Percentiles rank a stretch among this genome's conserved stretches.
Evolutionary conservation across 257 asterid genomes (phyloP).

Genomic region (Przewalskia tangutica): DNA sequence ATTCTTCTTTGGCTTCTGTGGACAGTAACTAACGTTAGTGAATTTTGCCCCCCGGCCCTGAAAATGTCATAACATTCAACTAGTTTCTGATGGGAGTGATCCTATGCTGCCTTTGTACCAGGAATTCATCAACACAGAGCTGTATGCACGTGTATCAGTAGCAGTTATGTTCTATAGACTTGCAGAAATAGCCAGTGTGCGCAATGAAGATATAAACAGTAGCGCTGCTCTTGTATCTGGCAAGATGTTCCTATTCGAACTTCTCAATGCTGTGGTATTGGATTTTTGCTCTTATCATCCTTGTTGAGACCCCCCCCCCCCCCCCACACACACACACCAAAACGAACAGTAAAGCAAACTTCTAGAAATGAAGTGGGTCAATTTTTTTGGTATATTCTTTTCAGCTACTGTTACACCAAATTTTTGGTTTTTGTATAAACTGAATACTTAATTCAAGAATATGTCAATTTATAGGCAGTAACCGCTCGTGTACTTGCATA

Average conservation of each 20-base stretch:
- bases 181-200: conserved; percentile 46
- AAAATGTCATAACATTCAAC: neutral
- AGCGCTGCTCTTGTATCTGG: conserved; percentile 52
- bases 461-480: neutral
- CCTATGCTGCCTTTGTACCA: conserved; percentile 26
- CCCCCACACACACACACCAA: no score
- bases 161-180: conserved; percentile 75
- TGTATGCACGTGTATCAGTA: conserved; percentile 95
- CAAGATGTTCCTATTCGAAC: conserved; percentile 72
- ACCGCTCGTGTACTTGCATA: neutral
- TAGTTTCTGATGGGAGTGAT: conserved; percentile 1
- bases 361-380: neutral
- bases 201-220: conserved; percentile 18
- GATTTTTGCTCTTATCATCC: conserved; percentile 3
- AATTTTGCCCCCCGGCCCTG: neutral
- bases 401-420: neutral
- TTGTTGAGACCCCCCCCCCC: neutral
- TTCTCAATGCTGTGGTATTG: conserved; percentile 62
- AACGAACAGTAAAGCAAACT: neutral
- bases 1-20: neutral
- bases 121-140: conserved; percentile 88
- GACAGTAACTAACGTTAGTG: neutral
- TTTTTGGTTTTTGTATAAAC: neutral
- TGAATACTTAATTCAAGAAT: neutral
- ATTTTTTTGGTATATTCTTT: neutral